Evolutionary conservation across 2,329 filamentous ascomycete species (phyloP).

Genomic region (Coniochaeta sp.): DNA sequence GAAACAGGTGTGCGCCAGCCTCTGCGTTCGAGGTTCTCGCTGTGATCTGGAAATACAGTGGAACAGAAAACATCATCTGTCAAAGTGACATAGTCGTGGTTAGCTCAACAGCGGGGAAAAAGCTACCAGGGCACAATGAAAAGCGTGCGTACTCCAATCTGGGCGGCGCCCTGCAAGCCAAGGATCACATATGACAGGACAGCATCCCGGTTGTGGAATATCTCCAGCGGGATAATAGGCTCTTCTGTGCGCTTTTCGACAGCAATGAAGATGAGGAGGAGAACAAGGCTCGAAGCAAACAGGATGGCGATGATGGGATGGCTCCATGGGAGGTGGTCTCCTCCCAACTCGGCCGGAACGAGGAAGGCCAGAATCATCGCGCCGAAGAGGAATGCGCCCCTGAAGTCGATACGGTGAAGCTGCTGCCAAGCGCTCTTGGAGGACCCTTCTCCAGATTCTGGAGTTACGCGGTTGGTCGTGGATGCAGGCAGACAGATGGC

Average conservation of each 20-base stretch:
- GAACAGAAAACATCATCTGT: constrained; percentile 56
- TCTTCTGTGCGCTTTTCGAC: constrained; percentile 33
- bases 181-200: constrained; percentile 45
- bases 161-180: constrained; percentile 46
- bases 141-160: constrained; percentile 39
- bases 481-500: constrained; percentile 25
- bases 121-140: not conserved
- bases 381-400: constrained; percentile 40
- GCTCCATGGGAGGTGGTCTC: constrained; percentile 28
- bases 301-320: constrained; percentile 24
- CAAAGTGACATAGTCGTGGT: constrained; percentile 1
- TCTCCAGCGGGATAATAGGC: constrained; percentile 50
- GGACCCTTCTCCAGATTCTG: not conserved
- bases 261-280: constrained; percentile 23
- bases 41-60: constrained; percentile 63
- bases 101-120: not conserved
- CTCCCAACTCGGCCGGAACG: constrained; percentile 31
- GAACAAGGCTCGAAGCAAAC: constrained; percentile 18
- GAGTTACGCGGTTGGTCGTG: not conserved
- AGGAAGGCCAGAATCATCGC: constrained; percentile 26
- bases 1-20: constrained; percentile 55
- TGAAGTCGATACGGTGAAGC: constrained; percentile 45
- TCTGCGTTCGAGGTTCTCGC: constrained; percentile 46
- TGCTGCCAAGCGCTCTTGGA: constrained; percentile 6
- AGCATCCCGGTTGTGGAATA: constrained; percentile 44